These are phyloP conservation scores for Scedosporium dehoogii DNA, from an alignment of 2,329 filamentous ascomycete genomes.

Conservation along the genomic window DNA sequence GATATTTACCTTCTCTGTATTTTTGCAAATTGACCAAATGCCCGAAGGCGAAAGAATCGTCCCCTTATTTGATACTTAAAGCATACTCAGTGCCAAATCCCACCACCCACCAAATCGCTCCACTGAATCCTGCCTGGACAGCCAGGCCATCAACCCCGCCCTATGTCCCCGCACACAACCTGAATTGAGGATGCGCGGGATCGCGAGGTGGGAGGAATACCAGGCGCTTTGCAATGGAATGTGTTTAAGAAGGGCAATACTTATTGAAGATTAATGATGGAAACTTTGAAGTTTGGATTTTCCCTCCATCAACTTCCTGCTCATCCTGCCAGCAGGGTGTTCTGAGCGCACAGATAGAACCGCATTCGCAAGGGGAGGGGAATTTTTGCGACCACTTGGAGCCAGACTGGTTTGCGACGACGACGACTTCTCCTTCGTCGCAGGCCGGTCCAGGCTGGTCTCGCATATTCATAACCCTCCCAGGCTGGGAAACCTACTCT, in stretches of 20 bases:
- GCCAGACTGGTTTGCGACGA: neutral
- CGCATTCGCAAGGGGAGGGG: neutral
- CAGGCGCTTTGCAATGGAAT: no score
- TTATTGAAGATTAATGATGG: no score
- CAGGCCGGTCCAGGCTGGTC: neutral
- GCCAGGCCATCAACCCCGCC: neutral
- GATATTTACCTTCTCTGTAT: constrained; percentile 3
- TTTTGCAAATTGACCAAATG: constrained; percentile 3
- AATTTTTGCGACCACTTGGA: neutral
- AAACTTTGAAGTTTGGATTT: no score
- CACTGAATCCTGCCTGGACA: neutral
- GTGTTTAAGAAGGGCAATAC: no score
- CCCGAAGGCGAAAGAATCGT: neutral
- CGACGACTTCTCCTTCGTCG: neutral
- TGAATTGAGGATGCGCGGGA: no score
- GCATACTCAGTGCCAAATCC: neutral
- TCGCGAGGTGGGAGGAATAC: no score
- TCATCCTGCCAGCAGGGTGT: no score
- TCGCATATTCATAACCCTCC: neutral
- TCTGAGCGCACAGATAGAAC: no score
- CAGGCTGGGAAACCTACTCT: neutral
- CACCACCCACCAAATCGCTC: neutral
- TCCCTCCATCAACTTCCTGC: no score
- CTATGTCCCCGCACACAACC: neutral
- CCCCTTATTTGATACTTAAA: neutral